A percentile compares a stretch with the other conserved stretches of the same genome.
phyloP scores from a whole-genome alignment of 83 land plant species.

The Picea abies region DNA sequence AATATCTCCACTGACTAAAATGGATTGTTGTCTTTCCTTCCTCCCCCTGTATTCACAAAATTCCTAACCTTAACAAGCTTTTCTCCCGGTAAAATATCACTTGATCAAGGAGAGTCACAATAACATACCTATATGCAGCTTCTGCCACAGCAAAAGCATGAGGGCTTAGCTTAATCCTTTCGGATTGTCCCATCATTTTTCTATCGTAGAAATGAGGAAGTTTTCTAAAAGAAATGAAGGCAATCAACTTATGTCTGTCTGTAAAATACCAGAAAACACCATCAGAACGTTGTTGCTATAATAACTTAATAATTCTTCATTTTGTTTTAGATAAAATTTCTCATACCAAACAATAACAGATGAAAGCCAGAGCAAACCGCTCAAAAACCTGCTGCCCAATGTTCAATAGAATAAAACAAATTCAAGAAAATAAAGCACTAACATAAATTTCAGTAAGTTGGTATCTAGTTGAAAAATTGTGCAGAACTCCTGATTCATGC shows the following conservation, averaged over 20 bases:
- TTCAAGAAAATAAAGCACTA: no score
- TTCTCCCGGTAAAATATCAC: not conserved
- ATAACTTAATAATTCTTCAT: not conserved
- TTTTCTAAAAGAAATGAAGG: slow-evolving; percentile 70
- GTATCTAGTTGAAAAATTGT: no score
- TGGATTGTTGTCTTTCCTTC: slow-evolving; percentile 80
- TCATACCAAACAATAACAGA: not conserved
- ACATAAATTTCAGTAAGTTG: no score
- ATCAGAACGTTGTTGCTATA: not conserved
- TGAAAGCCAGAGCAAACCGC: not conserved
- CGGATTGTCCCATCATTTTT: slow-evolving; percentile 83
- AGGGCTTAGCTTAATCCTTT: slow-evolving; percentile 33
- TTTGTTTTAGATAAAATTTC: not conserved
- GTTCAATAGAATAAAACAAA: no score
- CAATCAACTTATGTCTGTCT: slow-evolving; percentile 84
- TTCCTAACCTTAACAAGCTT: not conserved
- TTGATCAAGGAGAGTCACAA: not conserved
- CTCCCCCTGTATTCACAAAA: slow-evolving; percentile 63
- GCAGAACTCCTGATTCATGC: no score
- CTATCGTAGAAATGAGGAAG: slow-evolving; percentile 68
- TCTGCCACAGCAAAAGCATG: slow-evolving; percentile 79
- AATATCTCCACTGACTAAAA: slow-evolving; percentile 53
- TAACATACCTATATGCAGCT: slow-evolving; percentile 56
- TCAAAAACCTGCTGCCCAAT: no score
- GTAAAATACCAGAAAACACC: slow-evolving; percentile 8